phyloP scores from a whole-genome alignment of 148 eudicot genomes.

The Simmondsia chinensis region DNA sequence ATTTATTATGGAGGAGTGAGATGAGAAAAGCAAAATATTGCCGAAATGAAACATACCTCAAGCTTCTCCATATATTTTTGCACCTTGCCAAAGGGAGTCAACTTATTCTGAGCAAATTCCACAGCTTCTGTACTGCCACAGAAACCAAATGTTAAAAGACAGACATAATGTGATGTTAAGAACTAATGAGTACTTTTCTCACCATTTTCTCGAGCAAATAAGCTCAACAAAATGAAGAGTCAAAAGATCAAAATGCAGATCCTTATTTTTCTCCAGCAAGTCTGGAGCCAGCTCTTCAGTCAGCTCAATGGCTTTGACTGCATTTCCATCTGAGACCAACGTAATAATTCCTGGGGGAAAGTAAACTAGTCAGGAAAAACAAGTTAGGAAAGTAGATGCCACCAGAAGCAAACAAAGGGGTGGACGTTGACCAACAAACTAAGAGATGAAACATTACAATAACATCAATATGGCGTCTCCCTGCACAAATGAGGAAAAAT shows the following conservation, averaged over 20 bases:
- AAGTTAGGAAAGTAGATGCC: constrained; percentile 1
- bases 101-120: constrained; percentile 67
- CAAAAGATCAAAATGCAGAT: constrained; percentile 77
- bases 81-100: constrained; percentile 63
- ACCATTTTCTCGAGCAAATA: constrained; percentile 63
- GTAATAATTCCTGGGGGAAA: constrained; percentile 50
- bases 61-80: constrained; percentile 61
- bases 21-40: neutral
- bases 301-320: constrained; percentile 67
- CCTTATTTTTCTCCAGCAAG: constrained; percentile 57
- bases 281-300: constrained; percentile 75
- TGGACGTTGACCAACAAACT: no score
- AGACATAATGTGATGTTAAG: neutral
- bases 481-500: no score
- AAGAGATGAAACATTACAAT: no score
- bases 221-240: constrained; percentile 86
- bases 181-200: constrained; percentile 12
- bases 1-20: neutral
- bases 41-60: constrained; percentile 43
- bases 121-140: constrained; percentile 80
- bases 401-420: neutral
- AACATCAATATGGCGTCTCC: no score
- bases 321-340: constrained; percentile 57
- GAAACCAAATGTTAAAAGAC: constrained; percentile 13
- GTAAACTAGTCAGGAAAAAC: neutral